Evolutionary conservation across 495 filamentous ascomycete genomes (phyloP), one percentile per base, ranked within the genome.

Genomic region (Aspergillus avenaceus): DNA sequence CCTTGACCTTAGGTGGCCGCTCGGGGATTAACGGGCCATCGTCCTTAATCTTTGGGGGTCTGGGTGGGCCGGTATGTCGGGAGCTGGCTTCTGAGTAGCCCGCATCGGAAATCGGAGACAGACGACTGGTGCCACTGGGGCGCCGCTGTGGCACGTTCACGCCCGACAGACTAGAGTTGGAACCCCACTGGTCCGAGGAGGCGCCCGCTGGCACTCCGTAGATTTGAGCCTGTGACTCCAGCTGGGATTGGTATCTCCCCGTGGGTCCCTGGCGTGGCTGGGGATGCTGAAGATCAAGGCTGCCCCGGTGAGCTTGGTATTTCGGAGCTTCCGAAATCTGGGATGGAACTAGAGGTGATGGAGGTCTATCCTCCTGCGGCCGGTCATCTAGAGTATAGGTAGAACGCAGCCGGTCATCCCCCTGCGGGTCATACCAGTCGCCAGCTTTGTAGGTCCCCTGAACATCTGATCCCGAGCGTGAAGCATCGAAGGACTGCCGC

Each of bases 291-390:
- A 97, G 71, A 60, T 91, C 90, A 24, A 95, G 70, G 38, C 88
- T 95, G 63, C 93, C 87, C 42, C 91, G 88, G 66, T 96, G 88
- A 14, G 88, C 89, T 59, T 88, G 84, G 63, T 96, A 96, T 63
- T 95, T 95, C 25, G 91, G 89, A 49, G 89, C 85, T 61, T 96
- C 91, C 19, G 89, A 87, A 14, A 78, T 69, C 55, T 81, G 62
- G 36, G 80, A 76, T 12, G 83, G 84, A 16, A 86, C 75, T 24
- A 87, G 63, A 2, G 84, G 83, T 0, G 80, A 84, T 2, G 81
- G 75, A 22, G 82, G 78, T 4, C 80, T 73, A 51, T 78, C 72
- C 31, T 81, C 74, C 46, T 69, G 59, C 47, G 70, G 61, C 41
- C 76, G 72, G 11, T 75, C 67, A 11, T 74, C 70, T 16, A 79